Evolutionary conservation across 1,139 yeast genomes (phyloP).

Genomic region (Pichia sp.): DNA sequence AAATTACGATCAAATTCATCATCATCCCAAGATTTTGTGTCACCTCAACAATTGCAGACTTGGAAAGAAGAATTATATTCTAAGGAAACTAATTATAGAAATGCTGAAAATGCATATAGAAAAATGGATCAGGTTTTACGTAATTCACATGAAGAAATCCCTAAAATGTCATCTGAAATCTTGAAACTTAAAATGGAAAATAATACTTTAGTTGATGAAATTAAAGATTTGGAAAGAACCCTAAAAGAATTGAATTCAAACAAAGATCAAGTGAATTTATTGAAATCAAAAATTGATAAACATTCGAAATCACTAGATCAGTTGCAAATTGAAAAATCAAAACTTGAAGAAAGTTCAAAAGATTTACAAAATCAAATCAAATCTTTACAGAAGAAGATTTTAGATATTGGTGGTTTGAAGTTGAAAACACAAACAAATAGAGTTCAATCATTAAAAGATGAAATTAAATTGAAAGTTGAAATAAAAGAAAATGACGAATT

Average conservation of each 20-base stretch:
- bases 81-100: constrained; percentile 52
- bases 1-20: constrained; percentile 36
- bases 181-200: constrained; percentile 61
- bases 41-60: constrained; percentile 55
- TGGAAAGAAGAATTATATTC: constrained; percentile 49
- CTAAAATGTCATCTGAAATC: constrained; percentile 61
- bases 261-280: constrained; percentile 18
- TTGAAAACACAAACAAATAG: constrained; percentile 74
- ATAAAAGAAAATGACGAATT: constrained; percentile 58
- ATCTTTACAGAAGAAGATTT: constrained; percentile 63
- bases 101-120: constrained; percentile 46
- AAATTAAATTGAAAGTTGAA: constrained; percentile 55
- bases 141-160: constrained; percentile 57
- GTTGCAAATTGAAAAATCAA: constrained; percentile 36
- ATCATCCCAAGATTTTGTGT: constrained; percentile 27
- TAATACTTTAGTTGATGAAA: constrained; percentile 41
- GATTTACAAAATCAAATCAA: constrained; percentile 56
- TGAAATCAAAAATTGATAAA: constrained; percentile 34
- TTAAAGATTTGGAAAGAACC: constrained; percentile 23
- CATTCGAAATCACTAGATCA: constrained; percentile 36
- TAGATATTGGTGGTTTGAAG: constrained; percentile 90
- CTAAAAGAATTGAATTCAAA: constrained; percentile 27
- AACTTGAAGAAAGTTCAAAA: constrained; percentile 49
- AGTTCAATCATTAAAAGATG: constrained; percentile 70
- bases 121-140: constrained; percentile 58